phyloP scores from a whole-genome alignment of 495 filamentous ascomycete species.

The Penicillium bialowiezense region DNA sequence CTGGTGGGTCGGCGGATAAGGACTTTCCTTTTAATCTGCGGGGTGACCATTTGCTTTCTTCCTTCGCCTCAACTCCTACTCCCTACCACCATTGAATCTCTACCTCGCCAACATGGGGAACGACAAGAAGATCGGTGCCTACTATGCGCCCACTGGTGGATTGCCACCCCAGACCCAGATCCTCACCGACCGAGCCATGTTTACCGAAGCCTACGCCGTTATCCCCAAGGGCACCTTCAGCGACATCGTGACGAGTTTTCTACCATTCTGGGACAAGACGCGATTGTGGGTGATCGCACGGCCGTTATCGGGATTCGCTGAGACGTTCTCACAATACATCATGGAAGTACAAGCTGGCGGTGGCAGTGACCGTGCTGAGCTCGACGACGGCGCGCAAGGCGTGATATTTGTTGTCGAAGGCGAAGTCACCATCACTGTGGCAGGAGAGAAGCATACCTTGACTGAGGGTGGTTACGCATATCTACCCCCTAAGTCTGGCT shows the following conservation, averaged over 20 bases:
- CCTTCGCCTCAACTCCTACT: background rate
- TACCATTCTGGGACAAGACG: conserved; percentile 27
- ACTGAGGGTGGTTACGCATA: conserved; percentile 24
- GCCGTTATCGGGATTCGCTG: conserved; percentile 25
- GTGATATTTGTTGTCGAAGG: conserved; percentile 25
- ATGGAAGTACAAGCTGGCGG: conserved; percentile 26
- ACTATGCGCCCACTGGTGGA: conserved; percentile 25
- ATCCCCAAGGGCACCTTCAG: conserved; percentile 24
- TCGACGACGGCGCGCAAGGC: conserved; percentile 18
- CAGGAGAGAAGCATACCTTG: conserved; percentile 15
- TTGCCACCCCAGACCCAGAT: conserved; percentile 23
- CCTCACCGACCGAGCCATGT: conserved; percentile 29
- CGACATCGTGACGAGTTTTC: conserved; percentile 27
- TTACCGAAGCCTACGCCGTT: conserved; percentile 25
- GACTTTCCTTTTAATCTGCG: conserved; percentile 11
- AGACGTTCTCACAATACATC: conserved; percentile 29
- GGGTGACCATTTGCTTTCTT: background rate
- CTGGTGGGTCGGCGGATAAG: conserved; percentile 10
- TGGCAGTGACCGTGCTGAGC: conserved; percentile 21
- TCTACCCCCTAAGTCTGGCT: conserved; percentile 23
- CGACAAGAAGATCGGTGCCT: conserved; percentile 24
- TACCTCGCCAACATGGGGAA: too few species aligned
- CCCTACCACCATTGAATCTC: too few species aligned
- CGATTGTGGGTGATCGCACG: conserved; percentile 28
- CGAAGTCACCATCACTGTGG: conserved; percentile 21